phyloP scores from a whole-genome alignment of 106 monocot genomes.

The Narthecium ossifragum region DNA sequence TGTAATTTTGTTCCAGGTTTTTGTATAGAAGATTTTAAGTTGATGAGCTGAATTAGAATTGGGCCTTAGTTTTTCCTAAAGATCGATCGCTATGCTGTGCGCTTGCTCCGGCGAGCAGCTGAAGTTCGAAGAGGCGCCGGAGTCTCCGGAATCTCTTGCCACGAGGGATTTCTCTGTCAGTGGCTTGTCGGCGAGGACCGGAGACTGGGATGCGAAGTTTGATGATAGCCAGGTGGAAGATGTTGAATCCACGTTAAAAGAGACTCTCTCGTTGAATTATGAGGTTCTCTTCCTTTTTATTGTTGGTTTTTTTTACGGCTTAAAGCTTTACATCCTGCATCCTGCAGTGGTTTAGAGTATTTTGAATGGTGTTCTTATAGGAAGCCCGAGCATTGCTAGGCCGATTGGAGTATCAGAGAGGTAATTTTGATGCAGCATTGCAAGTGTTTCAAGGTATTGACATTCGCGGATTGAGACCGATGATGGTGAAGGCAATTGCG shows the following conservation, averaged over 20 bases:
- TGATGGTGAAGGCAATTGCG: conserved; percentile 60
- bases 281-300: conserved; percentile 58
- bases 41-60: background rate
- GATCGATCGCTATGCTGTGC: conserved; percentile 53
- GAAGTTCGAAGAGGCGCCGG: conserved; percentile 69
- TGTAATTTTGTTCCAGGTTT: no score
- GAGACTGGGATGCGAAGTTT: conserved; percentile 47
- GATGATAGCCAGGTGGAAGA: conserved; percentile 70
- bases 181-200: conserved; percentile 45
- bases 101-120: conserved; percentile 77
- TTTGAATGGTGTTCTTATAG: conserved; percentile 12
- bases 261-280: conserved; percentile 79
- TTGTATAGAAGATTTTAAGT: background rate
- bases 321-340: no score
- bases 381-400: conserved; percentile 90
- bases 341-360: background rate
- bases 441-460: conserved; percentile 92
- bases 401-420: conserved; percentile 75
- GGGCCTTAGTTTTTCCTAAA: background rate
- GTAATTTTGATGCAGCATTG: conserved; percentile 82
- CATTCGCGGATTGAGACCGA: conserved; percentile 39
- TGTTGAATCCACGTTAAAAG: conserved; percentile 68
- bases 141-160: conserved; percentile 72
- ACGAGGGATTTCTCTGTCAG: conserved; percentile 79
- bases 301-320: conserved; percentile 1